Percentiles rank a stretch among this genome's conserved stretches.
Conservation (phyloP, 495 filamentous ascomycete genomes). For the Neurospora discreta region DNA sequence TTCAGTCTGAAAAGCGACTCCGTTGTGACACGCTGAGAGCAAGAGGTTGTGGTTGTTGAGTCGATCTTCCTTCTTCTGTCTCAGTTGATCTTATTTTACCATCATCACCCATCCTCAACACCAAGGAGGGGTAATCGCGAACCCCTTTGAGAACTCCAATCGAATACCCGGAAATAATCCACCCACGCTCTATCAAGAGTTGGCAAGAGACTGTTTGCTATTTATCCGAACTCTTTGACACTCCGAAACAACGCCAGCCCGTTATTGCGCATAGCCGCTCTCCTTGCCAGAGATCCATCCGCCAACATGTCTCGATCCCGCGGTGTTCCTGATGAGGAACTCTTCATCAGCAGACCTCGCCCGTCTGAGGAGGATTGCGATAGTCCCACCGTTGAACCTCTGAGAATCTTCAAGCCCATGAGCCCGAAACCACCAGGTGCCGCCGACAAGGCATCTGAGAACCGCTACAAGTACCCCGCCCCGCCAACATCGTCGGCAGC, state of each 20-base stretch:
- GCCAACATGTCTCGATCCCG: conserved; percentile 33
- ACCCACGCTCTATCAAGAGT: background rate
- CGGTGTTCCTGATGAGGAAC: conserved; percentile 58
- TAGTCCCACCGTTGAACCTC: conserved; percentile 68
- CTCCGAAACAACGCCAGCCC: background rate
- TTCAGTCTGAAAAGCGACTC: background rate
- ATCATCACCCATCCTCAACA: background rate
- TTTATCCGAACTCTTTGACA: conserved; percentile 3
- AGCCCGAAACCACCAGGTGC: conserved; percentile 33
- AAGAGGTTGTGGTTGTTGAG: background rate
- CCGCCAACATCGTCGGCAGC: conserved; percentile 33
- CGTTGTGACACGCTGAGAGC: background rate
- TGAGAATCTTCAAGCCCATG: conserved; percentile 70
- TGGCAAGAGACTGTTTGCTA: background rate
- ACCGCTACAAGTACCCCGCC: conserved; percentile 33
- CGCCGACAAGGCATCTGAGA: conserved; percentile 23
- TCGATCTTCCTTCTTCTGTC: background rate
- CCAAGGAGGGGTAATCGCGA: conserved; percentile 5
- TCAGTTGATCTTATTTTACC: background rate
- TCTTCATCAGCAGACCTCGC: conserved; percentile 56
- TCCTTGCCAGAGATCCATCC: background rate
- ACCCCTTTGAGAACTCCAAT: background rate
- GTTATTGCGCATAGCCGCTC: background rate
- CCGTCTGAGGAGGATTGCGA: conserved; percentile 38
- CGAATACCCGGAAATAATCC: background rate